Percentiles rank a stretch among this genome's conserved stretches.
phyloP scores from a whole-genome alignment of 1,139 yeast species.

The Saccharomyces hybrid region DNA sequence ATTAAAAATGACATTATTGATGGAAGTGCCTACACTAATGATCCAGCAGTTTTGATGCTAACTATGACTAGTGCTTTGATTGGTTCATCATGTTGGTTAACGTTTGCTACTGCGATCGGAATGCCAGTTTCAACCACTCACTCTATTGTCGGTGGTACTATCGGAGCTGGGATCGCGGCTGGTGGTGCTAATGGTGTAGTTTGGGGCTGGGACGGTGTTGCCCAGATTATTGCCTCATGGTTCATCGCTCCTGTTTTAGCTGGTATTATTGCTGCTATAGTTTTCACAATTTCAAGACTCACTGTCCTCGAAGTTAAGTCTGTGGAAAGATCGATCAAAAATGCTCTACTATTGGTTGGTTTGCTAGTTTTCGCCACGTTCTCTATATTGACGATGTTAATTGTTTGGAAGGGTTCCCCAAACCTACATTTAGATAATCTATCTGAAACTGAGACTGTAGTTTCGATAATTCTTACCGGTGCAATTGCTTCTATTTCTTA shows the following conservation, averaged over 20 bases:
- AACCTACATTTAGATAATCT: conserved; percentile 48
- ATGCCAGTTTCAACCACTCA: conserved; percentile 78
- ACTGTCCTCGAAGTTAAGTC: conserved; percentile 53
- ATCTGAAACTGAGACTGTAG: conserved; percentile 44
- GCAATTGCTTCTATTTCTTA: conserved; percentile 48
- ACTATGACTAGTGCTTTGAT: conserved; percentile 70
- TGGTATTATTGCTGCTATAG: conserved; percentile 52
- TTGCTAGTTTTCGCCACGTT: conserved; percentile 54
- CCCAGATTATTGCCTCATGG: conserved; percentile 75
- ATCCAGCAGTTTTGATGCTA: conserved; percentile 66
- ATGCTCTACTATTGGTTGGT: conserved; percentile 56
- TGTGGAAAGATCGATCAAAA: conserved; percentile 29
- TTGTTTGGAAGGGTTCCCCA: conserved; percentile 72
- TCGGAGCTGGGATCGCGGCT: conserved; percentile 72
- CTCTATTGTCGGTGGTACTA: conserved; percentile 69
- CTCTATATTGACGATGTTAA: conserved; percentile 52
- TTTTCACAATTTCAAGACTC: conserved; percentile 54
- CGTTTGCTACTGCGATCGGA: conserved; percentile 58
- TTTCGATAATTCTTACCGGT: conserved; percentile 57
- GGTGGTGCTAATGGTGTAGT: conserved; percentile 43
- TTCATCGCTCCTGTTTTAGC: conserved; percentile 72
- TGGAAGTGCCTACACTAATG: conserved; percentile 40
- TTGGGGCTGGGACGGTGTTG: conserved; percentile 75
- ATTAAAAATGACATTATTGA: conserved; percentile 57
- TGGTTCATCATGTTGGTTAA: conserved; percentile 69